Percentiles rank a stretch among this genome's conserved stretches.
Conservation (phyloP, 371 early-diverging fungal genomes). For the Rhizomucor miehei region DNA sequence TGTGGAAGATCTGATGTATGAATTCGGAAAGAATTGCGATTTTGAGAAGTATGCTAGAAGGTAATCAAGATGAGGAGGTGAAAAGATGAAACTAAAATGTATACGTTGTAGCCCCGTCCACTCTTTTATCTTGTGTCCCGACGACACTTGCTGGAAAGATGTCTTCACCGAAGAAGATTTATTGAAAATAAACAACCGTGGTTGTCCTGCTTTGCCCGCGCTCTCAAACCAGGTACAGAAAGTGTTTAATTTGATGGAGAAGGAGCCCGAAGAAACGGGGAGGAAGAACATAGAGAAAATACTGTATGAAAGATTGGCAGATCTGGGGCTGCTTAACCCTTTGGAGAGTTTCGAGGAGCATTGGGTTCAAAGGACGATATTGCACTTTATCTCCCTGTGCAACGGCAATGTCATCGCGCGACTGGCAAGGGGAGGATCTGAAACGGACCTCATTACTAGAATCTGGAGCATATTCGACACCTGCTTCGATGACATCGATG, state of each 20-base stretch:
- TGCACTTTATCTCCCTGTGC: neutral
- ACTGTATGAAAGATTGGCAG: slow-evolving; percentile 7
- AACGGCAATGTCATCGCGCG: neutral
- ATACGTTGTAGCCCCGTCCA: slow-evolving; percentile 5
- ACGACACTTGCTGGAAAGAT: slow-evolving; percentile 1
- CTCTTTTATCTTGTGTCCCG: slow-evolving; percentile 1
- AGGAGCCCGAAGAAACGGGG: neutral
- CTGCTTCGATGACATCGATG: slow-evolving; percentile 6
- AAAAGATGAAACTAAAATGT: too few relatives aligned
- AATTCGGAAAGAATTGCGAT: too few relatives aligned
- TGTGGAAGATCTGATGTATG: too few relatives aligned
- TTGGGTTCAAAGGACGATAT: slow-evolving; percentile 6
- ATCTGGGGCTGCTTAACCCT: slow-evolving; percentile 9
- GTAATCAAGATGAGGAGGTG: too few relatives aligned
- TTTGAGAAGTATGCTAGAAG: too few relatives aligned
- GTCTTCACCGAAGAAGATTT: neutral
- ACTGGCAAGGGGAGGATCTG: slow-evolving; percentile 1
- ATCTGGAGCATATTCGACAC: slow-evolving; percentile 5
- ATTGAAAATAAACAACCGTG: neutral
- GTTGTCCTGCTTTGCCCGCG: neutral
- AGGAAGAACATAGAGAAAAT: neutral
- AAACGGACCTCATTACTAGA: slow-evolving; percentile 5
- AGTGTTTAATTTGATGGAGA: neutral
- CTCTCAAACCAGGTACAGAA: neutral
- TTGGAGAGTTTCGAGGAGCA: neutral